These are phyloP conservation scores for Phytophthora parvispora DNA, from an alignment of 352 stramenopile species.

Conservation along the genomic window DNA sequence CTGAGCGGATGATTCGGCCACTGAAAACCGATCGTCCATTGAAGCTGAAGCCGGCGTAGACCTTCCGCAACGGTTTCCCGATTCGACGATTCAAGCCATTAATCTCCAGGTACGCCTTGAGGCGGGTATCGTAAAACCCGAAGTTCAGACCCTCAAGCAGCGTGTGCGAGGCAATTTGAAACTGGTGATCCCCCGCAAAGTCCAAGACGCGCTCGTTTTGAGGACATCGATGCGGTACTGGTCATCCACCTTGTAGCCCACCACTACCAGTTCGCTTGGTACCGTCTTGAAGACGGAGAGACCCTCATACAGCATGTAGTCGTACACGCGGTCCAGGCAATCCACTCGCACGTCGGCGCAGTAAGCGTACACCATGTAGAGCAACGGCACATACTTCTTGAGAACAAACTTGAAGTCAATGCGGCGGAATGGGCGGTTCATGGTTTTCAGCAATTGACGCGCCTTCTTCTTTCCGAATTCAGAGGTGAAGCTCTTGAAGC, in stretches of 20 bases:
- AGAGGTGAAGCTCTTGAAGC: neutral
- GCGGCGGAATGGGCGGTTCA: neutral
- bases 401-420: neutral
- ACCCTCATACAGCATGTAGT: neutral
- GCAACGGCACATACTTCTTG: neutral
- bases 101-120: neutral
- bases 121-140: neutral
- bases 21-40: neutral
- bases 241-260: neutral
- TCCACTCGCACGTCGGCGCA: neutral
- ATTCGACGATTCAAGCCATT: neutral
- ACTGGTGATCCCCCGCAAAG: neutral
- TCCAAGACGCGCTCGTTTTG: neutral
- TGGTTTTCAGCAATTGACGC: neutral
- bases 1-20: neutral
- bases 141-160: neutral
- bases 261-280: neutral
- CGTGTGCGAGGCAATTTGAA: neutral
- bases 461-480: neutral
- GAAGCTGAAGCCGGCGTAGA: neutral
- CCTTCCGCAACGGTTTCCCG: neutral
- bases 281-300: neutral
- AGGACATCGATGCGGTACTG: neutral
- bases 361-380: neutral
- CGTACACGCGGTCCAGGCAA: neutral